Conservation (phyloP, 495 filamentous ascomycete species). For the Lasiosphaeriaceae sp. region DNA sequence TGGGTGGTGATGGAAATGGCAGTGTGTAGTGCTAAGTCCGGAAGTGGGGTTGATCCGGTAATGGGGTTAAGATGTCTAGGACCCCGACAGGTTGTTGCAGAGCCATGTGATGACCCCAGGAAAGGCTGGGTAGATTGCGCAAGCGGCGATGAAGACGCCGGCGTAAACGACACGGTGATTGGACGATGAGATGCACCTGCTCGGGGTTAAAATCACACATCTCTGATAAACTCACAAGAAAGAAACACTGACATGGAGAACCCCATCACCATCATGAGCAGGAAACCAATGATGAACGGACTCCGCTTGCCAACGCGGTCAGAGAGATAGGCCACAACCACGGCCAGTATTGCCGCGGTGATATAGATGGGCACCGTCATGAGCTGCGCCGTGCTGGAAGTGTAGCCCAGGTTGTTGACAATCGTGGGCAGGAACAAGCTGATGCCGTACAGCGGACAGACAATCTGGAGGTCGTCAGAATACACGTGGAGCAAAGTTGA, state of each 20-base stretch:
- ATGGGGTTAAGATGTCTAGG: too few species aligned
- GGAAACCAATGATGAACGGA: conserved; percentile 59
- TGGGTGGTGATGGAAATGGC: too few species aligned
- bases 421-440: conserved; percentile 68
- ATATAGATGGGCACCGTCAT: conserved; percentile 75
- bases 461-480: too few species aligned
- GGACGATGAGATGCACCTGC: conserved; percentile 37
- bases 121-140: conserved; percentile 58
- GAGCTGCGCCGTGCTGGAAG: conserved; percentile 61
- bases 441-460: conserved; percentile 69
- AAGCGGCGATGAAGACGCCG: conserved; percentile 68
- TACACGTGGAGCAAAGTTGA: neutral
- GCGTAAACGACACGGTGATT: conserved; percentile 67
- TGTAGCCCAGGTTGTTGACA: conserved; percentile 53
- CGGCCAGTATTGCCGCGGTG: conserved; percentile 55
- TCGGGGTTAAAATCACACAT: neutral
- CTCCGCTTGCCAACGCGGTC: conserved; percentile 58
- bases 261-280: conserved; percentile 60
- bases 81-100: conserved; percentile 65
- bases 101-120: conserved; percentile 71
- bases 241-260: conserved; percentile 51
- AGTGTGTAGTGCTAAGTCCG: too few species aligned
- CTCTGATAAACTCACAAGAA: neutral
- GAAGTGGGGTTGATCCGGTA: too few species aligned
- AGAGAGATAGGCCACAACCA: conserved; percentile 55